Evolutionary conservation across 768 basidiomycete species (phyloP), one percentile per base, ranked within the genome.

Genomic region (Galerina sulciceps): DNA sequence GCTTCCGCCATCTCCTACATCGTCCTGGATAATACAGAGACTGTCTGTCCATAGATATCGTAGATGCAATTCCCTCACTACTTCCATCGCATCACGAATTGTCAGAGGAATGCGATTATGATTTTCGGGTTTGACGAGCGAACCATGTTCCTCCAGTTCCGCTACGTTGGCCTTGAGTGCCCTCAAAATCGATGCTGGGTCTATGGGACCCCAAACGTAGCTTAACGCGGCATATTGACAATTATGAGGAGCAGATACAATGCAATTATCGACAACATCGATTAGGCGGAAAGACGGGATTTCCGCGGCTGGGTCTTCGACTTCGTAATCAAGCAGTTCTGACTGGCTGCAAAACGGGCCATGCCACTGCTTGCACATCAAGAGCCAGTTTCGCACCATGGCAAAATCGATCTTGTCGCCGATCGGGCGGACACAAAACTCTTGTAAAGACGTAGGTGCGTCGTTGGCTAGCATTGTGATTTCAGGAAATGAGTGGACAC

Each of bases 21-120:
- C 57, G 26, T 58, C 57, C 31, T 58, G 57, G 31, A 58, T 40
- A 20, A 58, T 58, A 31, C 57, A 58, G 14, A 58, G 26, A 37
- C 57, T 58, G 43, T 58, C 57, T n/a, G 23, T 43, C 57, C 57
- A 58, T 22, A 58, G 44, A 47, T 58, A 58, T 10, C 42, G 57
- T 13, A 58, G 15, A 10, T 46, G 22, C 18, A 58, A 22, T 23
- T 58, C 57, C 38, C 37, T 52, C 3, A 53, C 43, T 1, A 58
- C 57, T 14, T 37, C 14, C 50, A 58, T 58, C 20, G 57, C 57
- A 23, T 58, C 57, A 6, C 51, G 57, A 38, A 58, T 58, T 20
- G 57, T 58, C 20, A 46, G n/a, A 3, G 57, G 57, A 26, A 58
- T 58, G 22, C 36, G 35, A 9, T 52, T 22, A 15, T 38, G 13